Evolutionary conservation across 2,329 filamentous ascomycete species (phyloP).

Genomic region (Beauveria scarabaeidicola): DNA sequence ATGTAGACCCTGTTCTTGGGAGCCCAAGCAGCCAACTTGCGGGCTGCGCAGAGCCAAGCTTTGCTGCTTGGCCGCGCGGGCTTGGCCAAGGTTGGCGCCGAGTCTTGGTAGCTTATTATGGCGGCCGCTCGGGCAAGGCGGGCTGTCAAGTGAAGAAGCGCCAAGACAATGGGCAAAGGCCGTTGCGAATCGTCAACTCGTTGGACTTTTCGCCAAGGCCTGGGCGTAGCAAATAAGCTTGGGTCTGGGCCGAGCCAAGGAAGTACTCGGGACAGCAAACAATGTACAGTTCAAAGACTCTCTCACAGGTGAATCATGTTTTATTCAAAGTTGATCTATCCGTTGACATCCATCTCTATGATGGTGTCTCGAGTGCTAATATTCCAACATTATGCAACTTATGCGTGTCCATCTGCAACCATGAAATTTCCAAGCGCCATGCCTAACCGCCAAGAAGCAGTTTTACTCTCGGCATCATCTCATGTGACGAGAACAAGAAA

Average conservation of each 20-base stretch:
- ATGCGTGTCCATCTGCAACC: not conserved
- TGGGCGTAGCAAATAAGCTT: not conserved
- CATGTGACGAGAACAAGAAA: not conserved
- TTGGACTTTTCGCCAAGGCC: not conserved
- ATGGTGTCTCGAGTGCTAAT: no score
- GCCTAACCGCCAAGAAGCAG: not conserved
- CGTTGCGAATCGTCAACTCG: not conserved
- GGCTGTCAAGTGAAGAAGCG: not conserved
- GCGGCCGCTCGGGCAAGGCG: not conserved
- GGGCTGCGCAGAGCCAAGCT: no score
- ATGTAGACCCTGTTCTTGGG: no score
- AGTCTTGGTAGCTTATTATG: no score
- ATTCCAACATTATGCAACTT: no score
- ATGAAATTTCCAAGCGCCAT: not conserved
- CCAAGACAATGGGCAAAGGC: not conserved
- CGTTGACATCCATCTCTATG: no score
- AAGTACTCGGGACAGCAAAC: no score
- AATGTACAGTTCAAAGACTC: not conserved
- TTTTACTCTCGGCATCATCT: not conserved
- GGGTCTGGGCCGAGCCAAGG: not conserved
- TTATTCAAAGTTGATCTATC: not conserved
- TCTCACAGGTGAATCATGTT: not conserved
- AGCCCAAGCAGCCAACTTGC: no score
- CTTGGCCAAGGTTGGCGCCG: no score
- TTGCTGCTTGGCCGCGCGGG: no score